phyloP scores from a whole-genome alignment of 768 basidiomycete genomes.

The Boletus insuetus region DNA sequence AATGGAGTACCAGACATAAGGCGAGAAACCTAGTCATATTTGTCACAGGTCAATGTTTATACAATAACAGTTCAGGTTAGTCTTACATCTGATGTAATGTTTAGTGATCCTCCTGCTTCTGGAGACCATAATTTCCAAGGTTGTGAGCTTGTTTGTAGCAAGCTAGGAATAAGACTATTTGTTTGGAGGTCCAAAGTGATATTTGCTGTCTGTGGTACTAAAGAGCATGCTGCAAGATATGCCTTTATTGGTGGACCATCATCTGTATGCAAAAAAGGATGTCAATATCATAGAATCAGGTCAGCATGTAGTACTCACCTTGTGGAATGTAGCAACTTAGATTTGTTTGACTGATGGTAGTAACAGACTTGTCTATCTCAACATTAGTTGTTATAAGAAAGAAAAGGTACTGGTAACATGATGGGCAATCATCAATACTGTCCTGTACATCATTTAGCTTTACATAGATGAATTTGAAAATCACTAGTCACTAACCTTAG shows the following conservation, averaged over 20 bases:
- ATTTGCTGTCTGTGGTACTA: not conserved
- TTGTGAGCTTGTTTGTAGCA: not conserved
- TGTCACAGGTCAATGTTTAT: not conserved
- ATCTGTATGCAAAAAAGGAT: not conserved
- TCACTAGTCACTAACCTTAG: not conserved
- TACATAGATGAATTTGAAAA: not conserved
- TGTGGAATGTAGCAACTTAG: not conserved
- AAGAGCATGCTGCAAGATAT: conserved; percentile 9
- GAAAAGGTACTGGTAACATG: not conserved
- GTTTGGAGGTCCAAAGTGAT: conserved; percentile 3
- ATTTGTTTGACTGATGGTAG: not conserved
- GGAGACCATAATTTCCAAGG: conserved; percentile 9
- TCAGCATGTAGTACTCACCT: not conserved
- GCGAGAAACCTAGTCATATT: not conserved
- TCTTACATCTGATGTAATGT: not conserved
- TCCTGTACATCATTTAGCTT: not conserved
- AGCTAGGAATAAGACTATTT: not conserved
- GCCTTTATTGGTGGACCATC: not conserved
- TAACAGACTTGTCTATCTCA: not conserved
- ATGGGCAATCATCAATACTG: not conserved
- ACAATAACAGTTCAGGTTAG: no score
- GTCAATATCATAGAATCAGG: not conserved
- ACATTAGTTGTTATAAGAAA: conserved; percentile 12
- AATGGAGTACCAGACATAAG: not conserved
- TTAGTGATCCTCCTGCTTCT: not conserved